Base-by-base conservation (phyloP, 176 grass and related monocot genomes). In the Aegilops speltoides region DNA sequence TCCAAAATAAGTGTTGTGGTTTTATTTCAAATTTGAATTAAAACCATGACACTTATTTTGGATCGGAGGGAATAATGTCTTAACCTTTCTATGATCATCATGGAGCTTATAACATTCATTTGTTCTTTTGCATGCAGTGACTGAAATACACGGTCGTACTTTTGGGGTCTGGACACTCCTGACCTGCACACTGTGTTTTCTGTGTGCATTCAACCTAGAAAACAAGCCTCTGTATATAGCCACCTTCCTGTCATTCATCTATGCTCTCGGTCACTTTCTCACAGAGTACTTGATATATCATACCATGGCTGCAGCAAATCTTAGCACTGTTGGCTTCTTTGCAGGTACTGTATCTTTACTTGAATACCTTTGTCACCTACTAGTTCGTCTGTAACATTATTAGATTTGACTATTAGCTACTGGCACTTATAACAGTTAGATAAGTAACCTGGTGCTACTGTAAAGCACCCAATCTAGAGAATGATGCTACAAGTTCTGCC, bases 151-250 rank as follows among this genome's bases (percentile, higher is more conserved):
- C 65, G 96, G 96, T 9, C 91, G 91, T n/a, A 98, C 93, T 23
- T 95, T 98, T 80, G 96, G 90, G 54, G 82, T 95, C 33, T 98
- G 96, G 93, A 98, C 93, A 4, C 93, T 98, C 29, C 82, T 95
- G 46, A 95, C 96, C 7, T 98, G 93, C 63, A 95, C 93, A 9
- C 75, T 98, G 48, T 95, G 93, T 41, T 98, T 98, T 85, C 86
- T 98, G 14, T 98, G 96, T 8, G 96, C 96, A 7, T 81, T 95
- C 64, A 98, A 98, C 82, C 84, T 98, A 6, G 90, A 92, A 73
- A 95, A 90, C 46, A 95, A 37, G 82, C 91, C 96, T 82, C 64
- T 98, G 2, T 98, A 98, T 69, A 10, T 82, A 62, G 90, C 88
- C 23, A 98, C 96, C 38, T 94, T 98, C 54, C 52, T 98, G 12